Percentiles rank a stretch among this genome's conserved stretches.
Evolutionary conservation across 164 flowering plant species (phyloP).

Genomic region (Vitis labrusca): DNA sequence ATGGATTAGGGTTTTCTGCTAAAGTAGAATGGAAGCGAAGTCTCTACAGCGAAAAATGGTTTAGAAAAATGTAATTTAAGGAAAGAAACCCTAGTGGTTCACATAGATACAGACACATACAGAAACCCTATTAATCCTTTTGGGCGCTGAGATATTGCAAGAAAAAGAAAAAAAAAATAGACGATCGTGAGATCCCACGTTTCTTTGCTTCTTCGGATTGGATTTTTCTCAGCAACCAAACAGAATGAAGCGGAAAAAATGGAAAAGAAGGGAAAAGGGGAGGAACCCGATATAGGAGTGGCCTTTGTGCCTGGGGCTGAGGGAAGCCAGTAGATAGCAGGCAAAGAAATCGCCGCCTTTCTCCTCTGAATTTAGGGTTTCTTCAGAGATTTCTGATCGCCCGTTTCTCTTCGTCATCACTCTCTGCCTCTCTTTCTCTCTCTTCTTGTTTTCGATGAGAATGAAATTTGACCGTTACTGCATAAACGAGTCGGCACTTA

Average conservation of each 20-base stretch:
- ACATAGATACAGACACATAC: no score
- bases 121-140: no score
- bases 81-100: no score
- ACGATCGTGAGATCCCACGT: no score
- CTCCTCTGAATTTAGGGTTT: constrained; percentile 15
- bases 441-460: not conserved
- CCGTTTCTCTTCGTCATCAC: constrained; percentile 19
- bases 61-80: no score
- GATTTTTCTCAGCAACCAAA: not conserved
- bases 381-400: constrained; percentile 4
- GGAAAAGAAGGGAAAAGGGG: not conserved
- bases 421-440: constrained; percentile 17
- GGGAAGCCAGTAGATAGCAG: constrained; percentile 75
- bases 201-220: no score
- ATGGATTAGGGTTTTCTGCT: no score
- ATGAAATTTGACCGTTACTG: constrained; percentile 37
- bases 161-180: no score
- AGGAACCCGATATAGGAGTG: constrained; percentile 84
- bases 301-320: constrained; percentile 76
- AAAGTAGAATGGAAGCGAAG: not conserved
- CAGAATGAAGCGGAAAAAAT: not conserved
- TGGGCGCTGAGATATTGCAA: no score
- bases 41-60: not conserved
- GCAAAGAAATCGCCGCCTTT: constrained; percentile 49
- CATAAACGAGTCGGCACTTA: no score